Percentiles rank a stretch among this genome's conserved stretches.
Conservation (phyloP, 2,329 filamentous ascomycete species). For the Rasamsonia emersonii region DNA sequence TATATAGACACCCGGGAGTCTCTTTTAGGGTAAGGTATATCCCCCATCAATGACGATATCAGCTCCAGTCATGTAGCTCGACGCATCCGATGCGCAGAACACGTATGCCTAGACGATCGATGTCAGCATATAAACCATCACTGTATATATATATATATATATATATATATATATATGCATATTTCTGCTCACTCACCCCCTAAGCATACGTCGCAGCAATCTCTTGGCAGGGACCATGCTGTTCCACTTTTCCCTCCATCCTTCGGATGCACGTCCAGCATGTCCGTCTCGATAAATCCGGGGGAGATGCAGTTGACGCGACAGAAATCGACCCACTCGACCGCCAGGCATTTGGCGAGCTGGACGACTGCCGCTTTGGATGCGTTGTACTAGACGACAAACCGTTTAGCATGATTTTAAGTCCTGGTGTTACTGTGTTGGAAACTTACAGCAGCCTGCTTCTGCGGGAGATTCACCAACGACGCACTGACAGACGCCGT, state of each 20-base stretch:
- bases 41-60: constrained; percentile 41
- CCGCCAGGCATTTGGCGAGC: constrained; percentile 30
- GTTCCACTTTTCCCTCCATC: constrained; percentile 32
- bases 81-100: constrained; percentile 39
- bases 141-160: background rate
- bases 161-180: constrained; percentile 15
- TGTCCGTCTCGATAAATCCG: constrained; percentile 34
- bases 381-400: constrained; percentile 33
- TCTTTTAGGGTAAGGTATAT: constrained; percentile 27
- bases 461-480: constrained; percentile 33
- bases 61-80: constrained; percentile 41
- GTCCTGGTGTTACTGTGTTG: no score
- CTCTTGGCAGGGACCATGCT: constrained; percentile 30
- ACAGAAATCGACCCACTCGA: constrained; percentile 32
- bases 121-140: constrained; percentile 1
- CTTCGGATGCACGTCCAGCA: constrained; percentile 25
- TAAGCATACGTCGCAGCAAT: constrained; percentile 27
- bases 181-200: constrained; percentile 36
- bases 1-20: no score
- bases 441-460: constrained; percentile 28
- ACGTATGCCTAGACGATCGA: constrained; percentile 27
- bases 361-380: constrained; percentile 29
- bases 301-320: constrained; percentile 35
- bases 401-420: no score
- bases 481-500: constrained; percentile 31